Conservation (phyloP, 805 yeast genomes). For the Saccharomycopsis sp. region DNA sequence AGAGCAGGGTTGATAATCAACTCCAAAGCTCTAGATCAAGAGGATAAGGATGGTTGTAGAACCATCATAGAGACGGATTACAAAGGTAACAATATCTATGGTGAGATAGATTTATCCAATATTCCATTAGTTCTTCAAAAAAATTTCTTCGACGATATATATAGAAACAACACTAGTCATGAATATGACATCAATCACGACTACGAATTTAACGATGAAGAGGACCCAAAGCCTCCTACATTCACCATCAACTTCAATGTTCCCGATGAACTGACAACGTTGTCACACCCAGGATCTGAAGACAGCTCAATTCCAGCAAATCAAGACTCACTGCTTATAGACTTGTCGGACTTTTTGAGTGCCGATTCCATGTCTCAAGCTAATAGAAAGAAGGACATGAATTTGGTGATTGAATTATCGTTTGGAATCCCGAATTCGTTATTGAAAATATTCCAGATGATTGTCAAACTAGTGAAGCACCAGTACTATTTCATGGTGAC, state of each 20-base stretch:
- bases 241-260: slow-evolving; percentile 7
- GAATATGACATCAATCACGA: slow-evolving; percentile 11
- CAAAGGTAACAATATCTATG: not conserved
- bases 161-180: not conserved
- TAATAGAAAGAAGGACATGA: slow-evolving; percentile 33
- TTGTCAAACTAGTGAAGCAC: slow-evolving; percentile 34
- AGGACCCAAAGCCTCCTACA: slow-evolving; percentile 15
- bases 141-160: slow-evolving; percentile 1
- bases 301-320: not conserved
- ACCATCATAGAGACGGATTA: not conserved
- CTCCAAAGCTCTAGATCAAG: not conserved
- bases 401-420: slow-evolving; percentile 41
- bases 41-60: not conserved
- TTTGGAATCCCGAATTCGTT: slow-evolving; percentile 42
- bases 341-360: not conserved
- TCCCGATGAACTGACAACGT: not conserved
- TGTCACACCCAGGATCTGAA: not conserved
- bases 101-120: not conserved
- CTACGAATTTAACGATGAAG: slow-evolving; percentile 14
- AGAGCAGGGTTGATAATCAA: not conserved
- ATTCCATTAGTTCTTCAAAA: not conserved
- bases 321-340: not conserved
- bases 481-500: slow-evolving; percentile 32
- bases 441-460: slow-evolving; percentile 35
- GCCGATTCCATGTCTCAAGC: not conserved